Evolutionary conservation across 306 rosid genomes (phyloP), one percentile per base, ranked within the genome.

Genomic region (Myrica gale): DNA sequence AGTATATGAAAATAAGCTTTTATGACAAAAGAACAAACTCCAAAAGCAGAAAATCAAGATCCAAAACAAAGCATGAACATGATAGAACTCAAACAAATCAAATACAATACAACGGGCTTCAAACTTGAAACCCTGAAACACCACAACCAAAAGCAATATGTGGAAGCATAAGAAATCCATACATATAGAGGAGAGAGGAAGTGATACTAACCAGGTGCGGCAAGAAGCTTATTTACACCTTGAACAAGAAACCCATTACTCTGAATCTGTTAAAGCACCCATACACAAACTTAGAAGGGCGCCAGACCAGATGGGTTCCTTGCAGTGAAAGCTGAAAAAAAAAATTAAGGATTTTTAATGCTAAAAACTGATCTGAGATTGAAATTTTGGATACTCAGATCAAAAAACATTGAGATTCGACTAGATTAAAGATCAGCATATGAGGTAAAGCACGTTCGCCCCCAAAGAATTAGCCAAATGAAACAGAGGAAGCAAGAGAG

Each of bases 171-270:
- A 26, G n/a, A 39, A 76, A 76, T 74, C 53, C 55, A n/a, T 19
- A 21, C 15, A 44, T 37, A 63, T 37, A 80, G 13, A 9, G 7
- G 20, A 81, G 39, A 32, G 72, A 79, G 12, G 60, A 80, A 71
- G 63, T 50, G 69, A 74, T 55, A 82, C 92, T 73, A 19, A 89
- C 93, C 92, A 68, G 77, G 41, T 68, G 81, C 39, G 87, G 77
- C 39, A 80, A 70, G 79, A 81, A 61, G 61, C 74, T 32, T 51
- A 16, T 67, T 32, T 82, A 81, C 79, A 80, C 83, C 80, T 84
- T 75, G 51, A 85, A 68, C 77, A 72, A 57, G 74, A 78, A 74
- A 54, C 79, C 77, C 82, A 71, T 75, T 48, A 68, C 82, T 81
- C 63, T 72, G 76, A 89, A 91, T 82, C 90, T 62, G 81, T 60